Evolutionary conservation across 495 filamentous ascomycete species (phyloP).

Genomic region (Aspergillus ostianus): DNA sequence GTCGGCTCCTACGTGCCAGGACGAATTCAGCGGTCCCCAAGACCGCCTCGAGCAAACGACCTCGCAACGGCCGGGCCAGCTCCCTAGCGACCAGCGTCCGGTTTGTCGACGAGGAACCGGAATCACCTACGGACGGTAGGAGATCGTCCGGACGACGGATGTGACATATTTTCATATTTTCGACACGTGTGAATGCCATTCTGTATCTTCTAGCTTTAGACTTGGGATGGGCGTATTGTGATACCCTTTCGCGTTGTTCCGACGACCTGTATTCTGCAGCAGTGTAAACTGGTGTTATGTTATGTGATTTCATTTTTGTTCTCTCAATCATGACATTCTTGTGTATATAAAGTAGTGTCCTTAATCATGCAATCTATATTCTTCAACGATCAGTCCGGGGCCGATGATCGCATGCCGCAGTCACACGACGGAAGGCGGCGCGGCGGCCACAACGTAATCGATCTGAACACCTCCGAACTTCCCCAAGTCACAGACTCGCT

Average conservation of each 20-base stretch:
- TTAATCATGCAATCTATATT: background rate
- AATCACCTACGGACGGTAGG: slow-evolving; percentile 43
- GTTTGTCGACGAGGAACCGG: slow-evolving; percentile 45
- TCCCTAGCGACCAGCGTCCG: slow-evolving; percentile 43
- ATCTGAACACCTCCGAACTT: slow-evolving; percentile 11
- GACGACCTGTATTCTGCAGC: background rate
- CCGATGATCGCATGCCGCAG: slow-evolving; percentile 8
- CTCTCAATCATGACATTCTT: background rate
- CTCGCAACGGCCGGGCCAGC: slow-evolving; percentile 32
- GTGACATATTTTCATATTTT: slow-evolving; percentile 5
- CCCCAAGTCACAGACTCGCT: slow-evolving; percentile 19
- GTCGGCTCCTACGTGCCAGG: slow-evolving; percentile 37
- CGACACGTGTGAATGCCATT: background rate
- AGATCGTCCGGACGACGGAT: slow-evolving; percentile 38
- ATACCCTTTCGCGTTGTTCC: background rate
- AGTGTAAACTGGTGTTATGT: background rate
- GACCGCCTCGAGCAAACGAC: slow-evolving; percentile 26
- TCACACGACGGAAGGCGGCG: slow-evolving; percentile 19
- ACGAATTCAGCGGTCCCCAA: background rate
- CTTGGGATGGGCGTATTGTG: background rate
- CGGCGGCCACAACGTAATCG: slow-evolving; percentile 24
- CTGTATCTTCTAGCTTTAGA: background rate
- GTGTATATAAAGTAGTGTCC: background rate
- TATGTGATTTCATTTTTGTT: background rate
- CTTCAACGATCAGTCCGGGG: too few species aligned